phyloP scores from a whole-genome alignment of 345 rosid species.

The Eucalyptus melliodora region DNA sequence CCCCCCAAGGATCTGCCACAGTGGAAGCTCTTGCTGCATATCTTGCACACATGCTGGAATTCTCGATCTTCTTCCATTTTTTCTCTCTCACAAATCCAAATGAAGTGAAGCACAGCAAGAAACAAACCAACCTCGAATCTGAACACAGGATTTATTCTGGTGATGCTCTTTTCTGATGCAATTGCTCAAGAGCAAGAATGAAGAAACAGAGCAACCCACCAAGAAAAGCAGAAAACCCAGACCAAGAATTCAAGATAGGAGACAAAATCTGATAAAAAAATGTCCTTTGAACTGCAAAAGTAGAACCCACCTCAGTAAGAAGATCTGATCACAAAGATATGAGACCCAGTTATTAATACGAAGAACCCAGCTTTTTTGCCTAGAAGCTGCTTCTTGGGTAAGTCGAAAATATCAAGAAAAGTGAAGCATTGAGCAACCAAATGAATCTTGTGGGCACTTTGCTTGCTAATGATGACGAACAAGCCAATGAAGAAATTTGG shows the following conservation, averaged over 20 bases:
- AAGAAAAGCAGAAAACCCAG: not conserved
- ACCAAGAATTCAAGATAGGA: conserved; percentile 14
- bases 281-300: not conserved
- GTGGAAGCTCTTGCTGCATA: conserved; percentile 49
- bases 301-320: not conserved
- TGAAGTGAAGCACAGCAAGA: not conserved
- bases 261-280: not conserved
- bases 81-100: not conserved
- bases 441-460: not conserved
- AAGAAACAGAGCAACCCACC: not conserved
- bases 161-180: not conserved
- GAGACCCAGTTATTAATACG: not conserved
- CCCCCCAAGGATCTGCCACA: conserved; percentile 72
- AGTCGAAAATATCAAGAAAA: not conserved
- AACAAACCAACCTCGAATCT: not conserved
- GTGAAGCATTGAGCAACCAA: not conserved
- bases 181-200: conserved; percentile 1
- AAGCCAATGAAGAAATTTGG: not conserved
- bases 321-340: not conserved
- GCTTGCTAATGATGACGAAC: conserved; percentile 23
- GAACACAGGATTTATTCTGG: not conserved
- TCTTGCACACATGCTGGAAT: conserved; percentile 38
- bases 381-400: not conserved
- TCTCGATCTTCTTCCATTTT: conserved; percentile 13
- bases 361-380: not conserved